A percentile compares a stretch with the other conserved stretches of the same genome.
These are phyloP conservation scores for Moniliella sp. DNA, from an alignment of 1,284 basidiomycete genomes.

Conservation along the genomic window DNA sequence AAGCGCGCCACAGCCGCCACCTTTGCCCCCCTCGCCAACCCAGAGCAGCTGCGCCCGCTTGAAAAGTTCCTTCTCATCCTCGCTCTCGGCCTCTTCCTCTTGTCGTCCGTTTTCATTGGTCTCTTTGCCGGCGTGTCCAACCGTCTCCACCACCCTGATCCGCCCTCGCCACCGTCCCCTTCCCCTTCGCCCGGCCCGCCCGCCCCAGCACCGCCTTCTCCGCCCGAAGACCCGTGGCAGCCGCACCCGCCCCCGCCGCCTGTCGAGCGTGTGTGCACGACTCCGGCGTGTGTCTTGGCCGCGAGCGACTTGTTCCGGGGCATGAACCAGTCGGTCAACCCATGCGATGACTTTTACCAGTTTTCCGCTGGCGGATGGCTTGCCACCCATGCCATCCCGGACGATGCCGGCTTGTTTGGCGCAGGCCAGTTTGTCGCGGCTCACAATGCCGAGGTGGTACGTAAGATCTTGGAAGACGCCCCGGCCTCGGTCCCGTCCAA, in stretches of 20 bases:
- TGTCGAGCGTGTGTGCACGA: slow-evolving; percentile 43
- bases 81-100: slow-evolving; percentile 53
- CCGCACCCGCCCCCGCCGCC: slow-evolving; percentile 3
- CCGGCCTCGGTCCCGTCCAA: slow-evolving; percentile 2
- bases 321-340: slow-evolving; percentile 61
- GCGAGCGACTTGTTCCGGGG: slow-evolving; percentile 60
- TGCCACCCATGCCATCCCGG: slow-evolving; percentile 16
- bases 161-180: slow-evolving; percentile 10
- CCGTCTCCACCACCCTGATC: slow-evolving; percentile 33
- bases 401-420: slow-evolving; percentile 39
- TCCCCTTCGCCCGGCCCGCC: slow-evolving; percentile 13
- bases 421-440: slow-evolving; percentile 10
- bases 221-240: slow-evolving; percentile 7
- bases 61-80: slow-evolving; percentile 59
- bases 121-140: slow-evolving; percentile 44
- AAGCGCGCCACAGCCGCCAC: no score
- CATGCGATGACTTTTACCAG: slow-evolving; percentile 84
- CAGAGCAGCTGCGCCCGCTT: slow-evolving; percentile 59
- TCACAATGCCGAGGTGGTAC: slow-evolving; percentile 29
- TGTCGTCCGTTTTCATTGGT: slow-evolving; percentile 68
- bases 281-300: slow-evolving; percentile 58
- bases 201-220: slow-evolving; percentile 11
- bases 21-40: slow-evolving; percentile 15
- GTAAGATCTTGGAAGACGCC: slow-evolving; percentile 34
- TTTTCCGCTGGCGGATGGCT: slow-evolving; percentile 42